These are phyloP conservation scores for Antonospora locustae DNA, from an alignment of 371 early-diverging fungal genomes.

Conservation along the genomic window DNA sequence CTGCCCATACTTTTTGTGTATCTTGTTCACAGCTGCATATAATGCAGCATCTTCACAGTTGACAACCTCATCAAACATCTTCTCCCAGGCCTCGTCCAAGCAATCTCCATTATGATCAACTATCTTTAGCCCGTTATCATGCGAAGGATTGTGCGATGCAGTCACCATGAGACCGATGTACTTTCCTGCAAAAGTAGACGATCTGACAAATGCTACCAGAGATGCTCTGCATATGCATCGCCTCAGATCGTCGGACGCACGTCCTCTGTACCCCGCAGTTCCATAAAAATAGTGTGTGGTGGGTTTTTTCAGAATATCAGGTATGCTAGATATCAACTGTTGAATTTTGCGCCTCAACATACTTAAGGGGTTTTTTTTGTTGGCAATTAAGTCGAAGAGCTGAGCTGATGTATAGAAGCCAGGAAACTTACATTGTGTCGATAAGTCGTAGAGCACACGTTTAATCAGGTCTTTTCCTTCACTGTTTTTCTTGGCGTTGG, in stretches of 20 bases:
- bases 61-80: slow-evolving; percentile 70
- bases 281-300: slow-evolving; percentile 37
- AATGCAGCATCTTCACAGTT: slow-evolving; percentile 65
- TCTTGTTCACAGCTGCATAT: slow-evolving; percentile 59
- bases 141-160: slow-evolving; percentile 88
- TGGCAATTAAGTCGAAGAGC: no score
- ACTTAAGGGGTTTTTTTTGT: no score
- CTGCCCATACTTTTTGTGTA: slow-evolving; percentile 61
- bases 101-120: slow-evolving; percentile 95
- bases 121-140: slow-evolving; percentile 94
- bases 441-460: no score
- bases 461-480: no score
- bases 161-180: slow-evolving; percentile 94
- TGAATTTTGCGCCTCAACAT: no score
- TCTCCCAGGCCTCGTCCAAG: slow-evolving; percentile 87
- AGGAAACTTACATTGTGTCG: no score
- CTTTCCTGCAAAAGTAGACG: slow-evolving; percentile 66
- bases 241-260: slow-evolving; percentile 19
- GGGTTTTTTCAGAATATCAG: slow-evolving; percentile 27
- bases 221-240: slow-evolving; percentile 70
- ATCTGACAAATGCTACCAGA: slow-evolving; percentile 73
- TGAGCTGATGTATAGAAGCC: no score
- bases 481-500: no score
- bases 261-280: slow-evolving; percentile 53
- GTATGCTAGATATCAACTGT: no score